Evolutionary conservation across 345 rosid species (phyloP), one percentile per base, ranked within the genome.

Genomic region (Aethionema arabicum): DNA sequence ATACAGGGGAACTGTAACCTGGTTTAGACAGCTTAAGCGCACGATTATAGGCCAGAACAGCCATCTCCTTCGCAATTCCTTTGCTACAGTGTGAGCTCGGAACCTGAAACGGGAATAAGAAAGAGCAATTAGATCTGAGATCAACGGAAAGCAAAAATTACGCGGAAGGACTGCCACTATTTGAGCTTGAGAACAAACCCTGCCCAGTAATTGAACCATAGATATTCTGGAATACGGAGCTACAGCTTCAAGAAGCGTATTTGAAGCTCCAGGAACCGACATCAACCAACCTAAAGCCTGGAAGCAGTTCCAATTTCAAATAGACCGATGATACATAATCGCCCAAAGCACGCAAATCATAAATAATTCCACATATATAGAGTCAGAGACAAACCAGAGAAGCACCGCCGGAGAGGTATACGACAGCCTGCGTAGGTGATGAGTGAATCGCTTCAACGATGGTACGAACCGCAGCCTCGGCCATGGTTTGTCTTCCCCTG

Each of bases 241-340:
- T 48, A 87, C 77, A 3, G 85, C 80, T 80, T 93, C 99, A 2
- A 93, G 92, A 36, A 93, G 83, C 10, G 99, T 90, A 61, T 67
- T 85, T 32, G 96, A 61, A 62, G 99, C 95, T 77, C 99, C 97
- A 4, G 99, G 95, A 3, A 93, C 83, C 0, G 99, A 77, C 73
- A 80, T 75, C 75, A 93, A 74, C 85, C 81, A 79, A 11, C 96
- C 95, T 37, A 90, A 58, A 31, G 85, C 88, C 96, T 88, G 77
- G 4, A 13, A 30, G 10, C 32, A 57, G 37, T 15, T 35, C 29
- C 33, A 46, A 31, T 63, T 15, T 12, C 8, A 27, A 29, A 11
- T 9, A 11, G 7, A 47, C 6, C 15, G 31, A 27, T 47, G 29
- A 47, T 2, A 21, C 27, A 12, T 41, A 29, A 67, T 35, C 32